These are phyloP conservation scores for Gigaspora rosea DNA, from an alignment of 192 early-diverging fungal species.

Conservation along the genomic window DNA sequence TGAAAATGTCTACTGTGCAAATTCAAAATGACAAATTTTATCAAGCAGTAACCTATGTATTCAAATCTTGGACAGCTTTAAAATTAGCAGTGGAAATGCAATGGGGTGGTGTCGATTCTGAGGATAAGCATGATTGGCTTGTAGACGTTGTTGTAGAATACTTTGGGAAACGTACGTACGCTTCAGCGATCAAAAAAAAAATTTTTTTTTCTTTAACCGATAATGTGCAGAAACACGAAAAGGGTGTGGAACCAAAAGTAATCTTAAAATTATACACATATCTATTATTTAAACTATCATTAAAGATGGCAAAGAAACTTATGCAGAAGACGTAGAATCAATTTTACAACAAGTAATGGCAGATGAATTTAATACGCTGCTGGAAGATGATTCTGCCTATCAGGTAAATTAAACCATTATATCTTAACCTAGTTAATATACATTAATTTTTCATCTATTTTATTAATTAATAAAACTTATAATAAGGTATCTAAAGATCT, in stretches of 20 bases:
- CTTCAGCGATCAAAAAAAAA: no score
- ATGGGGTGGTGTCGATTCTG: conserved; percentile 69
- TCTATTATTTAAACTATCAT: conserved; percentile 1
- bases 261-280: not conserved
- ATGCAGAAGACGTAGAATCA: conserved; percentile 55
- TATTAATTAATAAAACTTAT: not conserved
- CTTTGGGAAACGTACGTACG: conserved; percentile 55
- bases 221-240: no score
- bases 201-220: no score
- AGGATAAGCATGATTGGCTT: conserved; percentile 71
- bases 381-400: conserved; percentile 62
- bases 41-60: not conserved
- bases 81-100: conserved; percentile 68
- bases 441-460: no score
- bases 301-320: conserved; percentile 54
- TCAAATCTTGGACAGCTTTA: conserved; percentile 65
- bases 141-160: conserved; percentile 64
- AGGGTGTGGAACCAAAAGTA: no score
- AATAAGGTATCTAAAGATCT: conserved; percentile 13
- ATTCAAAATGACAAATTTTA: not conserved
- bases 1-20: no score
- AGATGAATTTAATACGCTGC: conserved; percentile 55
- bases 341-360: conserved; percentile 57
- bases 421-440: no score
- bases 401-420: conserved; percentile 28